Evolutionary conservation across 2,329 filamentous ascomycete genomes (phyloP), one percentile per base, ranked within the genome.

Genomic region (Talaromyces islandicus): DNA sequence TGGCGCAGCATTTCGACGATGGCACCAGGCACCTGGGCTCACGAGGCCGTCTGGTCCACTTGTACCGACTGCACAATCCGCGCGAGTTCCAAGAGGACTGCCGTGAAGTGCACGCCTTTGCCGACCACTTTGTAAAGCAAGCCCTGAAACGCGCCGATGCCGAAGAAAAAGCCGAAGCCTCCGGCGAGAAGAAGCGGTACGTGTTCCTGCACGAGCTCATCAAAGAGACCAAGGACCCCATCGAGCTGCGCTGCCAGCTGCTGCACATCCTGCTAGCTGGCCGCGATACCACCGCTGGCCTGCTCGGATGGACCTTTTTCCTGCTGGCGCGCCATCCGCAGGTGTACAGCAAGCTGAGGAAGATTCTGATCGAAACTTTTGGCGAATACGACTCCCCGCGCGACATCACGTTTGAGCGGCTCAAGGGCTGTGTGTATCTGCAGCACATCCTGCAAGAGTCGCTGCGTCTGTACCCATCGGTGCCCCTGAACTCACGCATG

Each of bases 391-490:
- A 57, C 17, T 24, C 46, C 3, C 55, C 54, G 21, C 35, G 46
- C 7, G 56, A 43, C 25, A 75, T 77, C 58, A 65, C 75, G 12
- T 77, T 74, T 72, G 64, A 53, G 38, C 55, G 56, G 7, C 53
- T 61, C 48, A 63, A 63, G 56, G 32, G 35, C n/a, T 56, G 58
- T 12, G 27, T 24, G 9, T 63, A 63, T 29, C 50, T 64, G 27
- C 61, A 60, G 14, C 61, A 63, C 29, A 51, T 60, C 29, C 7
- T 64, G 29, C 61, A 63, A n/a, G 63, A 64, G 30, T 35, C 56
- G 3, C 56, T 58, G n/a, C 59, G 60, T n/a, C 74, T 88, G 6
- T 88, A 87, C 69, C 85, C 85, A 7, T 70, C 80, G 0, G 71
- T 74, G 1, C 78, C 78, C 1, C 72, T 78, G 0, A 75, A 71